Evolutionary conservation across 2,329 filamentous ascomycete species (phyloP), one percentile per base, ranked within the genome.

Genomic region (Periglandula ipomoeae): DNA sequence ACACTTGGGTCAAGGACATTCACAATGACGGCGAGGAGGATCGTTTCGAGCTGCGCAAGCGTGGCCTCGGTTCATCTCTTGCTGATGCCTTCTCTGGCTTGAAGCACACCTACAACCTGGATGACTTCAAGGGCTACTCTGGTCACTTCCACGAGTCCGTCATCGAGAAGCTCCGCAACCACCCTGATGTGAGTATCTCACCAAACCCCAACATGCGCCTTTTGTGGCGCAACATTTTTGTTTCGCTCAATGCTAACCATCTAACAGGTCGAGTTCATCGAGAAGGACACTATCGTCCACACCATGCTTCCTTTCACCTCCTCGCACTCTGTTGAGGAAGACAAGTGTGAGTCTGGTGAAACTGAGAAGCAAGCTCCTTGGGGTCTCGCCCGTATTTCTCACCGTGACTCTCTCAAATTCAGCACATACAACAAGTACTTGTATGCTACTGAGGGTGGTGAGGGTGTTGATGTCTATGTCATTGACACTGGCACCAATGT

Each of bases 401-500:
- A 98, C 77, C 88, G 93, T 59, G 78, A 93, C 56, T 77, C 78
- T 55, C 79, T 98, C 58, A 85, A 79, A 67, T 97, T 98, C 66
- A 85, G 87, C 60, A 90, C 82, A 68, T 97, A 93, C 75, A 97
- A 96, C 81, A 96, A 97, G 76, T 98, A 98, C 76, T 79, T 97
- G 34, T 98, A 93, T 69, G 79, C 89, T 50, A 77, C 80, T 49
- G 85, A 94, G 48, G 91, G 87, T 65, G 93, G 93, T 67, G 90
- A 97, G 76, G 94, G 93, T 67, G 93, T 98, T 59, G 93, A 98
- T 70, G 93, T 93, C 64, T 98, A 98, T 65, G 87, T 98, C 56
- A 95, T 98, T 63, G 93, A 98, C 73, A 98, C 93, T 49, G 94
- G 93, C 63, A 95, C 87, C 78, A 96, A 96, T 76, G 70, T 76